phyloP scores from a whole-genome alignment of 768 basidiomycete genomes.

The Phaffia tasmanica region DNA sequence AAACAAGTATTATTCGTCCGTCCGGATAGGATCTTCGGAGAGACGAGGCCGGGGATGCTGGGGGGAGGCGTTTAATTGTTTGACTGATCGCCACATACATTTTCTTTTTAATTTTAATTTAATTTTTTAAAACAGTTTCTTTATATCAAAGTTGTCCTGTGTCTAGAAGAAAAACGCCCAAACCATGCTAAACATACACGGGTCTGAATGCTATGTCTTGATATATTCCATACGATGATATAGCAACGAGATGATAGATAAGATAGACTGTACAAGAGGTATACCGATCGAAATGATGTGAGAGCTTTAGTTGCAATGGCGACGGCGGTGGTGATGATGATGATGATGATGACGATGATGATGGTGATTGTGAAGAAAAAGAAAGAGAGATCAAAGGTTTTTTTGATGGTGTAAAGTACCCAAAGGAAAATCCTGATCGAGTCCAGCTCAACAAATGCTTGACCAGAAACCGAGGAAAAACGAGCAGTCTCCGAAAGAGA shows the following conservation, averaged over 20 bases:
- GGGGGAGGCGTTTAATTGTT: no score
- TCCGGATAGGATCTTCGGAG: no score
- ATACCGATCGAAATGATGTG: neutral
- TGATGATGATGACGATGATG: neutral
- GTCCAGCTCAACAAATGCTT: neutral
- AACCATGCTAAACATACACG: no score
- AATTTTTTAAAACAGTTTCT: no score
- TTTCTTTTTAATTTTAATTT: no score
- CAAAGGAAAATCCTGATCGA: no score
- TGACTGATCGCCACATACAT: no score
- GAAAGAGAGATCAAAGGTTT: neutral
- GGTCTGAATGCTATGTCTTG: no score
- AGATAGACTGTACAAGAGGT: neutral
- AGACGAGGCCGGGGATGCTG: no score
- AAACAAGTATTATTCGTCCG: no score
- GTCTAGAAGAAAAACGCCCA: no score
- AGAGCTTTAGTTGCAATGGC: neutral
- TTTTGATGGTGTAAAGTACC: neutral
- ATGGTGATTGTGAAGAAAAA: neutral
- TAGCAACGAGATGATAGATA: neutral
- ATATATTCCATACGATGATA: neutral
- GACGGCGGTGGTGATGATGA: neutral
- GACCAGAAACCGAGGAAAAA: neutral
- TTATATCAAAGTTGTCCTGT: no score
- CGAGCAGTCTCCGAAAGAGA: neutral